phyloP scores from a whole-genome alignment of 805 yeast genomes.

The Starmera caribaea region DNA sequence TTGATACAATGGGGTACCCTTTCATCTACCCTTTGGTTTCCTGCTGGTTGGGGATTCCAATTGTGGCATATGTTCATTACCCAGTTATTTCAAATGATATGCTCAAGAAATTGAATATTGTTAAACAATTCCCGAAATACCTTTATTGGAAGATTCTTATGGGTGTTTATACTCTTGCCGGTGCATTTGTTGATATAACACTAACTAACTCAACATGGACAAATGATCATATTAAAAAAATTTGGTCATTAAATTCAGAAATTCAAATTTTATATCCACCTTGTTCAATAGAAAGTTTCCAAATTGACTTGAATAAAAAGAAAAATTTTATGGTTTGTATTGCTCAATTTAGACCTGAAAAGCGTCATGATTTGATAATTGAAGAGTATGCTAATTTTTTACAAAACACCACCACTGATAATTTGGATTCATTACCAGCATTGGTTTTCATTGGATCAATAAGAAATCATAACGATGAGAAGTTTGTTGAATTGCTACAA shows the following conservation, averaged over 20 bases:
- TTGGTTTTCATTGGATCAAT: slow-evolving; percentile 80
- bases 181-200: slow-evolving; percentile 54
- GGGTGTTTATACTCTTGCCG: slow-evolving; percentile 54
- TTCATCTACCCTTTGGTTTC: slow-evolving; percentile 66
- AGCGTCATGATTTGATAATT: slow-evolving; percentile 70
- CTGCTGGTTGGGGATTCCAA: slow-evolving; percentile 54
- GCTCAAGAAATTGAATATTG: slow-evolving; percentile 48
- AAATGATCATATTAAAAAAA: slow-evolving; percentile 50
- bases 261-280: slow-evolving; percentile 74
- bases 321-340: slow-evolving; percentile 34
- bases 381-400: slow-evolving; percentile 52
- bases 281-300: slow-evolving; percentile 58
- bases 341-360: slow-evolving; percentile 95
- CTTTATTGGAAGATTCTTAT: slow-evolving; percentile 67
- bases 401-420: slow-evolving; percentile 3
- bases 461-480: slow-evolving; percentile 56
- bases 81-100: slow-evolving; percentile 87
- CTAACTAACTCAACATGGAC: slow-evolving; percentile 93
- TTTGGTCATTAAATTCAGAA: slow-evolving; percentile 47
- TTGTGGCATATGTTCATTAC: slow-evolving; percentile 86
- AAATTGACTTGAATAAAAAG: slow-evolving; percentile 16
- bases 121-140: slow-evolving; percentile 30
- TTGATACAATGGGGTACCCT: slow-evolving; percentile 93
- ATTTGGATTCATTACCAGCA: slow-evolving; percentile 30
- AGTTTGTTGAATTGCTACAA: slow-evolving; percentile 42